Conservation (phyloP, 176 grass and related monocot genomes). For the Coix lacrymajobi region DNA sequence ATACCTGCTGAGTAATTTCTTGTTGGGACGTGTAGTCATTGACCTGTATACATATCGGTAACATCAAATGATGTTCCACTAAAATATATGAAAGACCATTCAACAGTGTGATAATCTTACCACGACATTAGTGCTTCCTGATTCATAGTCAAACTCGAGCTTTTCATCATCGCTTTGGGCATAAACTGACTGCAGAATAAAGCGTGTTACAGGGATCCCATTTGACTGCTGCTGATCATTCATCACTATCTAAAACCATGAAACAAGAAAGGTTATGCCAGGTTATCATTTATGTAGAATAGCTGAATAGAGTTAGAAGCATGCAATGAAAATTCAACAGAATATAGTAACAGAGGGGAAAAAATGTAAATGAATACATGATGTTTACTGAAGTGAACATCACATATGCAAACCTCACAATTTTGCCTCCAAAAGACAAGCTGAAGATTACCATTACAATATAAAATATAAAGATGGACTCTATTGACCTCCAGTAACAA, state of each 20-base stretch:
- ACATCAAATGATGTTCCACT: constrained; percentile 13
- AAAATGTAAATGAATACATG: background rate
- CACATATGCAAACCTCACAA: background rate
- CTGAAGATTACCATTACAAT: background rate
- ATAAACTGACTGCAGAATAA: constrained; percentile 93
- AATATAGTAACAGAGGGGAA: constrained; percentile 1
- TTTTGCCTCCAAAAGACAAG: background rate
- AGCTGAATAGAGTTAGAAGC: background rate
- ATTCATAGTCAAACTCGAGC: constrained; percentile 99
- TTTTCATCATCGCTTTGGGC: constrained; percentile 96
- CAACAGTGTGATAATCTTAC: constrained; percentile 29
- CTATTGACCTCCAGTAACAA: background rate
- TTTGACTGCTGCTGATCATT: constrained; percentile 90
- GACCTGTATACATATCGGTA: constrained; percentile 43
- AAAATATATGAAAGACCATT: constrained; percentile 19
- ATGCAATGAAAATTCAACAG: constrained; percentile 3
- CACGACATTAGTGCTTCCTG: constrained; percentile 86
- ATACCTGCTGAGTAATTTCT: constrained; percentile 90
- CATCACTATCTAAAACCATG: constrained; percentile 83
- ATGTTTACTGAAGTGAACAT: background rate
- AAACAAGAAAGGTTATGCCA: background rate
- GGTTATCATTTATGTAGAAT: background rate
- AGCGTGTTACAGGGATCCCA: constrained; percentile 88
- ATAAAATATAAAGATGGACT: background rate
- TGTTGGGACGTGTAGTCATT: constrained; percentile 84